Conservation (phyloP, 805 yeast species). For the Kazachstania bromeliacearum region DNA sequence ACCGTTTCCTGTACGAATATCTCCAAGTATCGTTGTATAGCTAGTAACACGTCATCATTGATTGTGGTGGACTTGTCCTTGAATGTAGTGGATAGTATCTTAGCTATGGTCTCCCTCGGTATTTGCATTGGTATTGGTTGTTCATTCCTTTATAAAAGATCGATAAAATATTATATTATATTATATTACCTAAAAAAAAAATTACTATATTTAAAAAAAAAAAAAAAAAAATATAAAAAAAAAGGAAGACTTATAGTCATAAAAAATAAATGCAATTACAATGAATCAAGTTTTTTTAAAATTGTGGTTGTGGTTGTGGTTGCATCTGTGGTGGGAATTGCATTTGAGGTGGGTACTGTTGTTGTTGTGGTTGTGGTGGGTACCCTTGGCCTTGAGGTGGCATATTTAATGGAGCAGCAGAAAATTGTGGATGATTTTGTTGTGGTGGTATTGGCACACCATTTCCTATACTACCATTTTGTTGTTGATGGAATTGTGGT, state of each 20-base stretch:
- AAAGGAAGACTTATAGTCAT: neutral
- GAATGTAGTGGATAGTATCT: constrained; percentile 16
- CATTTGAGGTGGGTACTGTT: constrained; percentile 2
- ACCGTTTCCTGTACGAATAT: constrained; percentile 25
- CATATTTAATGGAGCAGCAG: neutral
- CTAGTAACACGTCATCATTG: constrained; percentile 14
- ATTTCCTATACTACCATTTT: neutral
- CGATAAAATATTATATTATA: too few species aligned
- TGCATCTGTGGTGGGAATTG: constrained; percentile 21
- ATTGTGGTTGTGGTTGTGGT: constrained; percentile 4
- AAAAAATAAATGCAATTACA: neutral
- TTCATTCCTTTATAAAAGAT: too few species aligned
- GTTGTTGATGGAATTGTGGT: constrained; percentile 19
- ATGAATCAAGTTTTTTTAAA: neutral
- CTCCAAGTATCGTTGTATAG: constrained; percentile 21
- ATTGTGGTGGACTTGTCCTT: constrained; percentile 15
- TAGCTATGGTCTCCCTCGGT: constrained; percentile 19
- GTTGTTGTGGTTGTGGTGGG: constrained; percentile 12
- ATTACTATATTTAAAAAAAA: neutral
- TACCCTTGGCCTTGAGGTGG: constrained; percentile 4
- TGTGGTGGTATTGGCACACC: constrained; percentile 7
- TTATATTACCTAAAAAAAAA: neutral
- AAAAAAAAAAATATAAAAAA: neutral
- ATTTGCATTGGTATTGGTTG: too few species aligned
- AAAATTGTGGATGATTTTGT: constrained; percentile 7